Conservation (phyloP, 2,329 filamentous ascomycete species). For the Verticillium isaacii region DNA sequence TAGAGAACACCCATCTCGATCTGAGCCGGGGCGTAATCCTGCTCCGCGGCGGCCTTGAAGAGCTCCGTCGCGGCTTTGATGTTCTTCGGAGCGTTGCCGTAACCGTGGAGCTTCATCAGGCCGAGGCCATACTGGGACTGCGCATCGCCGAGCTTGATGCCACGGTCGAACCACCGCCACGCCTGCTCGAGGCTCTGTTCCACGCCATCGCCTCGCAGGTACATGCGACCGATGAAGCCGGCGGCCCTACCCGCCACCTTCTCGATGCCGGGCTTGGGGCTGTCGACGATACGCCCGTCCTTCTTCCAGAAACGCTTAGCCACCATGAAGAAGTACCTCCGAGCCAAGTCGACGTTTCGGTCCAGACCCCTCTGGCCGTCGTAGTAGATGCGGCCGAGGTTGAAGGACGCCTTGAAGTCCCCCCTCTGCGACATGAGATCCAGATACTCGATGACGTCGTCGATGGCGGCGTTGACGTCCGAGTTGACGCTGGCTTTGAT, state of each 20-base stretch:
- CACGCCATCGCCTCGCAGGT: constrained; percentile 79
- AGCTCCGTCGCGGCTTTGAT: constrained; percentile 67
- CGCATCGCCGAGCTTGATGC: constrained; percentile 68
- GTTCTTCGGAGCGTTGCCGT: constrained; percentile 64
- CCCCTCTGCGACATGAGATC: constrained; percentile 88
- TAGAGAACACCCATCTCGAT: constrained; percentile 80
- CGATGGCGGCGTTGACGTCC: constrained; percentile 78
- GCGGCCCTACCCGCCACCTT: constrained; percentile 79
- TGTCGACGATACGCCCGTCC: constrained; percentile 69
- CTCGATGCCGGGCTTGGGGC: constrained; percentile 65
- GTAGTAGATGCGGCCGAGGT: constrained; percentile 80
- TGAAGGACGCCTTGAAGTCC: constrained; percentile 81
- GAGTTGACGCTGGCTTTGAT: constrained; percentile 68
- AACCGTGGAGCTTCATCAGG: constrained; percentile 75
- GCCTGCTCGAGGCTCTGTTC: constrained; percentile 74
- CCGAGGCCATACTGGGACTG: constrained; percentile 83
- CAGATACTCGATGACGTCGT: constrained; percentile 92
- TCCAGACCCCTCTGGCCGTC: constrained; percentile 76
- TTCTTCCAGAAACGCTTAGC: constrained; percentile 77
- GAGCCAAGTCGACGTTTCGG: constrained; percentile 67
- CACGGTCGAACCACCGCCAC: constrained; percentile 77
- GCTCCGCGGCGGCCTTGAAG: constrained; percentile 75
- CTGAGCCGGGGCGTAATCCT: constrained; percentile 75
- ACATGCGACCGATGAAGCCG: constrained; percentile 85
- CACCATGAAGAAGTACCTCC: constrained; percentile 76